Evolutionary conservation across 23 red algal genomes (phyloP).

Genomic region (Cyanidioschyzon merolae): DNA sequence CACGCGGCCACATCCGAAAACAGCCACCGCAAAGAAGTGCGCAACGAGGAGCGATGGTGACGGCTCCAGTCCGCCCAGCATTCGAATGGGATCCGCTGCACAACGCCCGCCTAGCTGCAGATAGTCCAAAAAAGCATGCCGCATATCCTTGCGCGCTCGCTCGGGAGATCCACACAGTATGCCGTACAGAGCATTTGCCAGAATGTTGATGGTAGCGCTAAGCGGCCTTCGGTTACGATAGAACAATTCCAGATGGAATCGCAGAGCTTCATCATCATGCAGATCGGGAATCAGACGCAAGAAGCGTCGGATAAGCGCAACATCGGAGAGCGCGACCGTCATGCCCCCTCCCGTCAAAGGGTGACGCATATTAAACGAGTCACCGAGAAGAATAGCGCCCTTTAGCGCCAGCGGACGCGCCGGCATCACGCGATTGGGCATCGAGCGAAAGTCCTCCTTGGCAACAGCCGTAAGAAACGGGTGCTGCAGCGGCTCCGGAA

Average conservation of each 20-base stretch:
- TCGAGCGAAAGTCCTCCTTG: conserved; percentile 33
- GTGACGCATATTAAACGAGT: conserved; percentile 99
- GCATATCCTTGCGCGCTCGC: conserved; percentile 55
- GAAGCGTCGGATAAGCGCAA: conserved; percentile 42
- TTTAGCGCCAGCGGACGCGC: conserved; percentile 42
- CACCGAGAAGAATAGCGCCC: conserved; percentile 81
- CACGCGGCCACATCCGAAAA: conserved; percentile 59
- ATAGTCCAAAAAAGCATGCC: conserved; percentile 84
- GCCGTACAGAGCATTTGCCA: conserved; percentile 90
- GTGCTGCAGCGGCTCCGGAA: conserved; percentile 45
- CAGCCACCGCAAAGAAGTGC: conserved; percentile 95
- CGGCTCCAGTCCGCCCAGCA: conserved; percentile 86
- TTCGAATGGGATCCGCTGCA: conserved; percentile 65
- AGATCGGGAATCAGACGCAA: conserved; percentile 39
- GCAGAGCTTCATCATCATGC: conserved; percentile 30
- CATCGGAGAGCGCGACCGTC: conserved; percentile 91
- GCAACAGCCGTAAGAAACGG: conserved; percentile 44
- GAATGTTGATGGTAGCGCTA: conserved; percentile 93
- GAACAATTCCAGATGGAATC: conserved; percentile 31
- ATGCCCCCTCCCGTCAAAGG: conserved; percentile 97
- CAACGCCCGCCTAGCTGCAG: conserved; percentile 50
- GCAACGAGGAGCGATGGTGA: conserved; percentile 53
- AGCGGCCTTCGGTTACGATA: conserved; percentile 45
- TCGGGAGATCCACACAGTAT: conserved; percentile 56
- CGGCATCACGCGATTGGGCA: conserved; percentile 99